Evolutionary conservation across 139 green algal genomes (phyloP).

Genomic region (Tetradesmus lagerheimii): DNA sequence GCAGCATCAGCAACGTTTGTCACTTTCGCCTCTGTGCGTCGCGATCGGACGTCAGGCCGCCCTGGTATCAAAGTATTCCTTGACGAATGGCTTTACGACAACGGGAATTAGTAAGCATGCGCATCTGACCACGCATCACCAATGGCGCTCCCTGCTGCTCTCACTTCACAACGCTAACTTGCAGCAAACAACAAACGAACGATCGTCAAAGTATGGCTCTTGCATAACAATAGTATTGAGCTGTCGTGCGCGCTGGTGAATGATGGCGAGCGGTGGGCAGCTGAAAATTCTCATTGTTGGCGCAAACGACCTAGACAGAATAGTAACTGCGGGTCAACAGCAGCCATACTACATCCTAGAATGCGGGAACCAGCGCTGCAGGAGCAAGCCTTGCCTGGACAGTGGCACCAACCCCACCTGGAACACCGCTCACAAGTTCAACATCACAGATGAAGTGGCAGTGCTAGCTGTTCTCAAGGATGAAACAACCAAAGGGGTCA

Average conservation of each 20-base stretch:
- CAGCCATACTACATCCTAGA: slow-evolving; percentile 43
- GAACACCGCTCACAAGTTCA: slow-evolving; percentile 53
- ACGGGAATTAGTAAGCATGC: neutral
- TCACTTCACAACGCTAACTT: neutral
- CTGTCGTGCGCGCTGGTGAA: neutral
- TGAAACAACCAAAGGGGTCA: slow-evolving; percentile 42
- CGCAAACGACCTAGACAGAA: slow-evolving; percentile 28
- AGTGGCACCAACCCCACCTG: slow-evolving; percentile 26
- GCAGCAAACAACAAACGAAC: neutral
- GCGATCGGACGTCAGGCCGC: neutral
- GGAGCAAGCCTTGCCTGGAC: slow-evolving; percentile 17
- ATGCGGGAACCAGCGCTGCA: slow-evolving; percentile 41
- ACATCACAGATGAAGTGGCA: slow-evolving; percentile 26
- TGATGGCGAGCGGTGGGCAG: slow-evolving; percentile 11
- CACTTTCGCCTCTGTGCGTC: neutral
- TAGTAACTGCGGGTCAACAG: slow-evolving; percentile 33
- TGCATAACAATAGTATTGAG: neutral
- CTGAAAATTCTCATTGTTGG: slow-evolving; percentile 48
- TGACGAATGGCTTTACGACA: too few species aligned
- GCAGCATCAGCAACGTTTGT: neutral
- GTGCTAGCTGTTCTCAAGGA: slow-evolving; percentile 38
- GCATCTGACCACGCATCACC: neutral
- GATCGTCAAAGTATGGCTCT: neutral
- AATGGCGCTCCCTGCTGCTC: neutral
- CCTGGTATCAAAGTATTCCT: too few species aligned